Base-by-base conservation (phyloP, 345 rosid species). In the Alliaria petiolata region DNA sequence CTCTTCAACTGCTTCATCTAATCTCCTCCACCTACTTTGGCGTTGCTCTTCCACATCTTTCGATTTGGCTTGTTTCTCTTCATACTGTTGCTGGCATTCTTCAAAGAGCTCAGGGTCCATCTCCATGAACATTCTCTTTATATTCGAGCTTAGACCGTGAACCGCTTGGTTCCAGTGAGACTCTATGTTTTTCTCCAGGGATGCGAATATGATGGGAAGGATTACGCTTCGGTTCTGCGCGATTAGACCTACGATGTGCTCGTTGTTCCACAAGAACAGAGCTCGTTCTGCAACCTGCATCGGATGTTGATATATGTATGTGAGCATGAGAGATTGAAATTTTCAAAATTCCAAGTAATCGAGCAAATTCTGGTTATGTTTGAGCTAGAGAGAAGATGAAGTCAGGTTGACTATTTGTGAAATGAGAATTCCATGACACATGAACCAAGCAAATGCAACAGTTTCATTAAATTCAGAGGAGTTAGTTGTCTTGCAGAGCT, bases 201-300 rank as follows among this genome's bases (percentile, higher is more conserved):
- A 84, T 44, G 83, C 81, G 22, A 84, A 92, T 25, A 92, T 90
- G 31, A 92, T 80, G 4, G 95, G 96, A 50, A 92, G 69, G 47
- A 90, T 79, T 31, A 83, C 86, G 11, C 79, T 62, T 36, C 91
- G 71, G 74, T 90, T 84, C 80, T 90, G 95, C n/a, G 89, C 92
- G 0, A 88, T 86, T 65, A 92, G 70, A 76, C 77, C 76, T 72
- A 88, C 98, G 0, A 92, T 70, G 71, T 90, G 96, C 83, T 92
- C 98, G 39, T 84, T 92, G 68, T 92, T 92, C 98, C 98, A 92
- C 74, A 90, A 81, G 81, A 92, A 92, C 38, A 89, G 84, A 36
- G 96, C 85, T 68, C 98, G 82, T 67, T 92, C 98, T 16, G 98
- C 88, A 67, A 92, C 96, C 96, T 92, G 87, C 76, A 81, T 76